These are phyloP conservation scores for Nakazawaea wickerhamii DNA, from an alignment of 805 yeast genomes.

Conservation along the genomic window DNA sequence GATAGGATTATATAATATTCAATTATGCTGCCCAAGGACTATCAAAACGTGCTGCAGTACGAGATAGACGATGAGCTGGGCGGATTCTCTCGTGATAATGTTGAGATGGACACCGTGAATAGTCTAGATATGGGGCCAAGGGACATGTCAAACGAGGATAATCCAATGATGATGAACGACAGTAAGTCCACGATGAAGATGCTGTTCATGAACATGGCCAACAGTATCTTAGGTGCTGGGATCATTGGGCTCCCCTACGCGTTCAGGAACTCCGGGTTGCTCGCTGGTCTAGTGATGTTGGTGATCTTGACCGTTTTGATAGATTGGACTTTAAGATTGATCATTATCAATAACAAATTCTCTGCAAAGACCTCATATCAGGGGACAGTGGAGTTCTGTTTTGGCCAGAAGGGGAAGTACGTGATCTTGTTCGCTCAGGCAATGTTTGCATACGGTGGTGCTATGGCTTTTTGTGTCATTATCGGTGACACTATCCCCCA, in stretches of 20 bases:
- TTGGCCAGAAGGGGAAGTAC: constrained; percentile 67
- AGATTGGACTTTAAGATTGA: constrained; percentile 82
- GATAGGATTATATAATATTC: too few species aligned
- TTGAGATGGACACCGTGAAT: background rate
- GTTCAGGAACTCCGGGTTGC: constrained; percentile 69
- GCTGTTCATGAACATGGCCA: constrained; percentile 98
- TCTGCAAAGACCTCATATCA: constrained; percentile 78
- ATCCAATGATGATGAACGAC: constrained; percentile 13
- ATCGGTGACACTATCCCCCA: constrained; percentile 95
- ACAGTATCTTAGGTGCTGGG: constrained; percentile 92
- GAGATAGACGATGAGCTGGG: background rate
- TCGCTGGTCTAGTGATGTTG: constrained; percentile 65
- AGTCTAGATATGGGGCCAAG: background rate
- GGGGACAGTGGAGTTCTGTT: constrained; percentile 75
- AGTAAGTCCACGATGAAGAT: constrained; percentile 58
- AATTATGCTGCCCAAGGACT: background rate
- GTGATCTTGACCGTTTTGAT: constrained; percentile 59
- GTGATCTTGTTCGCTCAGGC: constrained; percentile 73
- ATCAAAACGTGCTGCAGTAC: background rate
- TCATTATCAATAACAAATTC: constrained; percentile 75
- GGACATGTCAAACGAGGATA: background rate
- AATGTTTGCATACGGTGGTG: constrained; percentile 89
- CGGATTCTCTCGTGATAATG: background rate
- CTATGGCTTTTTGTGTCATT: constrained; percentile 89
- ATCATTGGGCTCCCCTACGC: constrained; percentile 94